Conservation (phyloP, 2,329 filamentous ascomycete species). For the Arthrobotrys musiformis region DNA sequence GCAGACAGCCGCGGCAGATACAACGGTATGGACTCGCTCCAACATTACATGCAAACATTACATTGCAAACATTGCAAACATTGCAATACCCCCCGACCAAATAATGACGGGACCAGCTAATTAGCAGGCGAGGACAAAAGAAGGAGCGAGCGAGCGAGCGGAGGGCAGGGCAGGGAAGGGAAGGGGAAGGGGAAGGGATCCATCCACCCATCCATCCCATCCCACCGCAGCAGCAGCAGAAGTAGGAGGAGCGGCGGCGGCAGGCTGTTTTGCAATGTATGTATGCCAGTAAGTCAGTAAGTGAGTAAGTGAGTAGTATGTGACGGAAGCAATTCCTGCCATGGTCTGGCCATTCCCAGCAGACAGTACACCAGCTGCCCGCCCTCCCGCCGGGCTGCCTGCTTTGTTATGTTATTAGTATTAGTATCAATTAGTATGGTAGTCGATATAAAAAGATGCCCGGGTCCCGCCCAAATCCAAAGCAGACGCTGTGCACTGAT, state of each 20-base stretch:
- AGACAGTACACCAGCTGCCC: background rate
- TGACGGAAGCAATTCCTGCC: background rate
- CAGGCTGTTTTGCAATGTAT: background rate
- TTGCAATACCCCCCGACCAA: too few species aligned
- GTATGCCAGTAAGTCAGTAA: background rate
- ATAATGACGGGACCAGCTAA: background rate
- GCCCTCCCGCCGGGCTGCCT: too few species aligned
- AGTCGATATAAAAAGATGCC: slow-evolving; percentile 32
- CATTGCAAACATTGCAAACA: too few species aligned
- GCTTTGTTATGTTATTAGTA: too few species aligned
- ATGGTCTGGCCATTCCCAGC: background rate
- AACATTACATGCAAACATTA: background rate
- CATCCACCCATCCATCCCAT: background rate
- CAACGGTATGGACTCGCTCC: background rate
- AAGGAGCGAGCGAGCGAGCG: background rate
- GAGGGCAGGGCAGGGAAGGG: background rate
- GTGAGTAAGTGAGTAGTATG: too few species aligned
- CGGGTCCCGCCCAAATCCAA: slow-evolving; percentile 23
- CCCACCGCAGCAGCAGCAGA: background rate
- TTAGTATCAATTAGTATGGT: too few species aligned
- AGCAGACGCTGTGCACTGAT: background rate
- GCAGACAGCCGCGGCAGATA: slow-evolving; percentile 5
- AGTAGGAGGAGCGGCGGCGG: background rate
- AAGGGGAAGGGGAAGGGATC: background rate
- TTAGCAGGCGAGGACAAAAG: background rate